Percentiles rank a stretch among this genome's conserved stretches.
Conservation (phyloP, 345 rosid genomes). For the Brassica rapa region DNA sequence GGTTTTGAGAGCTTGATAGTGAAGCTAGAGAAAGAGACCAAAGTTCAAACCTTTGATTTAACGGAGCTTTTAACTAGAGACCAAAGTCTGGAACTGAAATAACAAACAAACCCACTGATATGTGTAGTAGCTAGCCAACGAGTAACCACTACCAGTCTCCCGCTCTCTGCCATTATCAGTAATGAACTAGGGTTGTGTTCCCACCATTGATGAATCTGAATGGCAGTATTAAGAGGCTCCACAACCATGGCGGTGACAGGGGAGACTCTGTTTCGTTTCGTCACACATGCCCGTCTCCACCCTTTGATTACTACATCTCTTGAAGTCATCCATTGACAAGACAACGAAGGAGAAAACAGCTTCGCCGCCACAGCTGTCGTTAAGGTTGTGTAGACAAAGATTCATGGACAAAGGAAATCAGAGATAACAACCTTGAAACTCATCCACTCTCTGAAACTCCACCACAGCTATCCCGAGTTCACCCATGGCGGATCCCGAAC, state of each 20-base stretch:
- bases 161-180: conserved; percentile 51
- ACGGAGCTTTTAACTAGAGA: conserved; percentile 94
- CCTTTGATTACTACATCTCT: neutral
- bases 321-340: neutral
- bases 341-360: no score
- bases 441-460: no score
- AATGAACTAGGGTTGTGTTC: conserved; percentile 39
- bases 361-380: neutral
- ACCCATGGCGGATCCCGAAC: no score
- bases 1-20: neutral
- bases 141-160: no score
- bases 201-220: conserved; percentile 7
- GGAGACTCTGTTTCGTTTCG: conserved; percentile 3
- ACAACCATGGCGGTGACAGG: conserved; percentile 17
- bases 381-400: no score
- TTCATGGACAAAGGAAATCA: neutral
- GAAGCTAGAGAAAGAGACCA: neutral
- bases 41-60: conserved; percentile 70
- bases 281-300: neutral
- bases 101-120: conserved; percentile 39
- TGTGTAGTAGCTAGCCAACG: conserved; percentile 13
- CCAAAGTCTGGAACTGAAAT: conserved; percentile 46
- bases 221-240: conserved; percentile 27
- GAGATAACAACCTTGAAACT: conserved; percentile 18
- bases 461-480: no score